Evolutionary conservation across 2,329 filamentous ascomycete genomes (phyloP).

Genomic region (Nannizzia gypsea): DNA sequence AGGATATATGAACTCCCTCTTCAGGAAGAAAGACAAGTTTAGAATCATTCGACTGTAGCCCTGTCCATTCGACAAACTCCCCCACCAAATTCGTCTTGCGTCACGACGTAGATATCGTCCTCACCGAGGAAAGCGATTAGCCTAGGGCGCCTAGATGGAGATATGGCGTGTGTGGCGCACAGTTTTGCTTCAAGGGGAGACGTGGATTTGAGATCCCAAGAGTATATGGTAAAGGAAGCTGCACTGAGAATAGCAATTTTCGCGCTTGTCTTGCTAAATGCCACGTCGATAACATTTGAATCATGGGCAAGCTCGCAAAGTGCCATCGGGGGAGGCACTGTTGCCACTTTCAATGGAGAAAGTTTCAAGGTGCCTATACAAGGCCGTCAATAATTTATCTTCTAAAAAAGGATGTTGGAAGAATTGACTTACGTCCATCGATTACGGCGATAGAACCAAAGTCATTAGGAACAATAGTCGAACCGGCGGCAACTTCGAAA

Average conservation of each 20-base stretch:
- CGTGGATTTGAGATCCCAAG: slow-evolving; percentile 48
- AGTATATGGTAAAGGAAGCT: slow-evolving; percentile 54
- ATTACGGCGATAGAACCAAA: slow-evolving; percentile 70
- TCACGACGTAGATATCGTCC: slow-evolving; percentile 34
- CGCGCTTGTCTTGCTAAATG: slow-evolving; percentile 54
- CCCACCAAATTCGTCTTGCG: slow-evolving; percentile 23
- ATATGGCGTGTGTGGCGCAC: slow-evolving; percentile 28
- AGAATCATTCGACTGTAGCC: slow-evolving; percentile 25
- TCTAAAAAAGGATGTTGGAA: background rate
- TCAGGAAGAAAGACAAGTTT: slow-evolving; percentile 22
- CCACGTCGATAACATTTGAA: slow-evolving; percentile 59
- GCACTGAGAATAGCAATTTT: slow-evolving; percentile 62
- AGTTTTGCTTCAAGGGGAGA: slow-evolving; percentile 29
- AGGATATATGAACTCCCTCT: slow-evolving; percentile 26
- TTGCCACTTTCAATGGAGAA: slow-evolving; percentile 71
- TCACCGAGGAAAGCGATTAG: slow-evolving; percentile 39
- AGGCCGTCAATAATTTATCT: slow-evolving; percentile 17
- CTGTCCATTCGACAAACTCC: slow-evolving; percentile 24
- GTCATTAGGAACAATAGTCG: slow-evolving; percentile 59
- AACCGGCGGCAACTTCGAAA: slow-evolving; percentile 56
- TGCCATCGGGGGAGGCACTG: slow-evolving; percentile 87
- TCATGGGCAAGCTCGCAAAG: slow-evolving; percentile 58
- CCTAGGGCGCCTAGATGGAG: slow-evolving; percentile 25
- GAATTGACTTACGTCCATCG: slow-evolving; percentile 52
- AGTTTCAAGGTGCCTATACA: slow-evolving; percentile 55